Evolutionary conservation across 129 eudicot species (phyloP).

Genomic region (Flaveria trinervia): DNA sequence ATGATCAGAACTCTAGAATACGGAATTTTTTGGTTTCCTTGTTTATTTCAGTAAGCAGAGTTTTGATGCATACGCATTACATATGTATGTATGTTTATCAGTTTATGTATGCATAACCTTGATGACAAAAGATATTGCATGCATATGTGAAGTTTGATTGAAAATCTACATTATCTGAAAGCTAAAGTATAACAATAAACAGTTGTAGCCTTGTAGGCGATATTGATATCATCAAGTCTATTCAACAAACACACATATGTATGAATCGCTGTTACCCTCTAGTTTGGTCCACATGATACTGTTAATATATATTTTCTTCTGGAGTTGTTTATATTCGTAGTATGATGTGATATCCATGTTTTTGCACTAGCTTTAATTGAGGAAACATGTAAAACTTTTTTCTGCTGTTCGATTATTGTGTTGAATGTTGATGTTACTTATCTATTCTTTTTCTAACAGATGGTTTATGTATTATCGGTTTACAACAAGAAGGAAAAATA

Average conservation of each 20-base stretch:
- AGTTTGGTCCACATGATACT: conserved; percentile 3
- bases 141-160: conserved; percentile 1
- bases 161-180: background rate
- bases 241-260: conserved; percentile 12
- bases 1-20: background rate
- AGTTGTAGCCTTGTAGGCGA: background rate
- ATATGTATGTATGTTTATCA: conserved; percentile 3
- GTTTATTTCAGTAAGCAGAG: background rate
- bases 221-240: conserved; percentile 2
- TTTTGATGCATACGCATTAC: background rate
- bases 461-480: conserved; percentile 87
- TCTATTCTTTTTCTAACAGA: conserved; percentile 50
- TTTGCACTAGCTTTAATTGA: conserved; percentile 22
- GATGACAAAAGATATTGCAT: background rate
- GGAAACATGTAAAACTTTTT: conserved; percentile 14
- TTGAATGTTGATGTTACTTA: conserved; percentile 17
- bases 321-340: conserved; percentile 1
- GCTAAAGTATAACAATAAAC: background rate
- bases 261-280: conserved; percentile 1
- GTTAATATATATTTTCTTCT: conserved; percentile 12
- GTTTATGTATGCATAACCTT: conserved; percentile 25
- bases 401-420: conserved; percentile 8
- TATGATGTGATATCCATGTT: conserved; percentile 22
- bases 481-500: conserved; percentile 97
- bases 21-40: background rate